Base-by-base conservation (phyloP, 495 filamentous ascomycete species). In the Podospora conica region DNA sequence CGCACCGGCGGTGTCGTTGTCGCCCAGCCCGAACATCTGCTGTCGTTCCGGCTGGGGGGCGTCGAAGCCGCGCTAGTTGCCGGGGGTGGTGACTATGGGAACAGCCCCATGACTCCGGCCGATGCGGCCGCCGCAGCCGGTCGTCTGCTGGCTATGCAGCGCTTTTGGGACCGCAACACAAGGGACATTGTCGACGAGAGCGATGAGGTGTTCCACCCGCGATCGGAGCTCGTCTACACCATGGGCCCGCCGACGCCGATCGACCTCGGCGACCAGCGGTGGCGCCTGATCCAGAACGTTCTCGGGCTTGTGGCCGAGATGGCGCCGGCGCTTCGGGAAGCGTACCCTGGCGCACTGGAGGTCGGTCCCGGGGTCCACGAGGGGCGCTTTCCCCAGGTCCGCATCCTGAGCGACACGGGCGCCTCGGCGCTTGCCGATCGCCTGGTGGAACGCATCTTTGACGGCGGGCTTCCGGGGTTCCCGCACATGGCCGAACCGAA, bases 21-120 rank as follows among this genome's bases (percentile, higher is more conserved):
- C 0, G 70, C 81, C 5, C 81, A 87, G 15, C 88, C 88, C 0
- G 89, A 91, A 71, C 87, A 91, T 64, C 74, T 89, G 0, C 78
- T 90, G 0, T 91, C 88, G 0, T 85, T 90, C 66, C 79, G 85
- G 66, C 73, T 91, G 10, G 86, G 86, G 77, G 86, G 83, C 0
- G 72, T 87, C 3, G 85, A 91, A 63, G 69, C 72, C 31, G 63
- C 79, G 7, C 66, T 77, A 21, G 60, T 55, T 31, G 58, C 48
- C 20, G 66, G 66, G 8, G 24, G 60, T 1, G 22, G 18, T 21
- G 15, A 23, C n/a, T 10, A n/a, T 23, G 55, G 15, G 15, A 57
- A 23, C 15, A 10, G 3, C 55, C 21, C 15, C 22, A 10, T 3
- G 22, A 3, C 15, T 10, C 1, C 22, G n/a, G 55, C 15, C 15